Evolutionary conservation across 2,329 filamentous ascomycete species (phyloP), one percentile per base, ranked within the genome.

Genomic region (Claviceps citrina): DNA sequence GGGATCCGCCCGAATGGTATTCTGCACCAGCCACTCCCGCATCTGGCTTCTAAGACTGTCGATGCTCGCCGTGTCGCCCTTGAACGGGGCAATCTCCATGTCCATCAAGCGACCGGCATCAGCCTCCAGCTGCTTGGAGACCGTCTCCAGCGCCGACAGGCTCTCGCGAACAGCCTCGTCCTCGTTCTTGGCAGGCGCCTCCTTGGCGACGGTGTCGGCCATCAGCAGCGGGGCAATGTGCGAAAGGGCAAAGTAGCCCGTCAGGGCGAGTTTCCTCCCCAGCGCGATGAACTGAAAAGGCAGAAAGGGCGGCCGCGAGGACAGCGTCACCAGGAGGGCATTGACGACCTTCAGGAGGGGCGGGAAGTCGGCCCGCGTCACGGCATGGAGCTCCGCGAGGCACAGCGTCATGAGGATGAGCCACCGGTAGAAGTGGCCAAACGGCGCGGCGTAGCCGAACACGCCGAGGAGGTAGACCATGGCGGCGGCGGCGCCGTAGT

Each of bases 1-100:
- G 1, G 78, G 79, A 58, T 89, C 83, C 36, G 73, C 76, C 48
- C 76, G 71, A 44, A 93, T 81, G 12, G 79, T 87, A 54, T 93
- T 93, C 57, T 93, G 78, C 38, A 95, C 77, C 49, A 96, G 65
- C 71, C 85, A 93, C 52, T 91, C 84, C 60, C 79, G 82, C 61
- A 95, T 73, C 51, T 81, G 82, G 31, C 70, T 70, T 45, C 77
- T 72, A 13, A 64, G 45, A 30, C 75, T 76, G 33, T 66, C 66
- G 35, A 81, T 64, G n/a, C 67, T 68, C 44, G 73, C 70, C 27
- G 70, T 63, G 52, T 93, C 81, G n/a, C 78, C 79, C 38, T 69
- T 74, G 59, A 86, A 95, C 0, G 89, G 89, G 39, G 77, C 76
- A 58, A 87, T 71, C 52, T 93, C 85, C 56, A 93, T 67, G 35